phyloP scores from a whole-genome alignment of 257 asterid genomes.

The Solanum etuberosum region DNA sequence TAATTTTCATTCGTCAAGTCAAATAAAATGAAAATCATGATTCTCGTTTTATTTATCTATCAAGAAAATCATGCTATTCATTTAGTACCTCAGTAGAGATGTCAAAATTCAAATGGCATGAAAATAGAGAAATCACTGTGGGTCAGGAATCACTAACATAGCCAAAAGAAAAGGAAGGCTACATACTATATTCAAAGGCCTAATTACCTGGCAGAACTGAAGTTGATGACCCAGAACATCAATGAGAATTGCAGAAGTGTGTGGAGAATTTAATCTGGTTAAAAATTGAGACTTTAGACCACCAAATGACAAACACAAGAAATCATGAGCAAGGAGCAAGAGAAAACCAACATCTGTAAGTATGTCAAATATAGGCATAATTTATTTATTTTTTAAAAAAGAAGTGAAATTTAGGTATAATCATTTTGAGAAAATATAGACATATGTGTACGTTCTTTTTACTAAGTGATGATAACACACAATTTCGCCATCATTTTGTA shows the following conservation, averaged over 20 bases:
- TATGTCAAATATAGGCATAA: neutral
- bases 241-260: constrained; percentile 61
- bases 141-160: neutral
- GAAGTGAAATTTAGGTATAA: neutral
- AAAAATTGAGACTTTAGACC: neutral
- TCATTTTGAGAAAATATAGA: neutral
- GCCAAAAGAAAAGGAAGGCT: neutral
- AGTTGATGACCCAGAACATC: constrained; percentile 88
- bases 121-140: neutral
- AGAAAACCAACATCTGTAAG: neutral
- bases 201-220: constrained; percentile 84
- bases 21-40: neutral
- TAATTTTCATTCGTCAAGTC: neutral
- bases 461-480: neutral
- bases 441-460: neutral
- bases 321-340: neutral
- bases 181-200: neutral
- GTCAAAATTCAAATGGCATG: neutral
- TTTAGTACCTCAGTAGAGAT: neutral
- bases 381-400: no score
- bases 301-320: neutral
- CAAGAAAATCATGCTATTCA: neutral
- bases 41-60: neutral
- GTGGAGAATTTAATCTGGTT: constrained; percentile 77
- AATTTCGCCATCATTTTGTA: neutral